A percentile compares a stretch with the other conserved stretches of the same genome.
phyloP scores from a whole-genome alignment of 208 protist species.

The Eutreptiella sp. region DNA sequence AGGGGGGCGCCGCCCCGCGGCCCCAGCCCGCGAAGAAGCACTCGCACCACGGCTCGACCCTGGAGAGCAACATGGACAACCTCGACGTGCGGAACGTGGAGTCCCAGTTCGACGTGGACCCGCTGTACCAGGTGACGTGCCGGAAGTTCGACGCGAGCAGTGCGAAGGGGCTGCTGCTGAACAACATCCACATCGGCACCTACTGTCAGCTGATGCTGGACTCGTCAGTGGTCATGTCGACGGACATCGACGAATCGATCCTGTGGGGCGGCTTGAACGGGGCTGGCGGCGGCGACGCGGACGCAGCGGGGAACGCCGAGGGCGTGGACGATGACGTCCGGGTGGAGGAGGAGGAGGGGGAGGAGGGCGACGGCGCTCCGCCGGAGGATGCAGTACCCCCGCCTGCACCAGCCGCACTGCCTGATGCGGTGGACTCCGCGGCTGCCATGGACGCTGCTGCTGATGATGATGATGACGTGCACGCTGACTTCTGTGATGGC shows the following conservation, averaged over 20 bases:
- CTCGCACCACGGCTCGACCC: conserved; percentile 20
- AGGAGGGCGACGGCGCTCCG: background rate
- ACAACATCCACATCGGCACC: conserved; percentile 37
- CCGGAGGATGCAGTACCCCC: background rate
- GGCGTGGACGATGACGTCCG: background rate
- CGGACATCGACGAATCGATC: no score
- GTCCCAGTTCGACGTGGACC: conserved; percentile 43
- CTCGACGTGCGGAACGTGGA: conserved; percentile 46
- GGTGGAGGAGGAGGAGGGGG: conserved; percentile 4
- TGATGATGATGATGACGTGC: no score
- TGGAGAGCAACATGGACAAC: conserved; percentile 42
- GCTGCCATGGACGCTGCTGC: conserved; percentile 1
- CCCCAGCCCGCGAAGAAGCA: conserved; percentile 23
- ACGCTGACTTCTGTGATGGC: no score
- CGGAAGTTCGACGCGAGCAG: conserved; percentile 33
- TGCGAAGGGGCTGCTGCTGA: conserved; percentile 47
- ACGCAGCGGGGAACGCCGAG: background rate
- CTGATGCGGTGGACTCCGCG: background rate
- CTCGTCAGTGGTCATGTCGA: conserved; percentile 12
- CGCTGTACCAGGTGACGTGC: conserved; percentile 50
- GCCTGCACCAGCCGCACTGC: background rate
- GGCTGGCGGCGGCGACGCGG: background rate
- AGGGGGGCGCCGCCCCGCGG: conserved; percentile 9
- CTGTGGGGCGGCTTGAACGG: no score
- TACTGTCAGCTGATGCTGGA: conserved; percentile 49